Conservation (phyloP, 257 asterid genomes). For the Ophiorrhiza pumila region DNA sequence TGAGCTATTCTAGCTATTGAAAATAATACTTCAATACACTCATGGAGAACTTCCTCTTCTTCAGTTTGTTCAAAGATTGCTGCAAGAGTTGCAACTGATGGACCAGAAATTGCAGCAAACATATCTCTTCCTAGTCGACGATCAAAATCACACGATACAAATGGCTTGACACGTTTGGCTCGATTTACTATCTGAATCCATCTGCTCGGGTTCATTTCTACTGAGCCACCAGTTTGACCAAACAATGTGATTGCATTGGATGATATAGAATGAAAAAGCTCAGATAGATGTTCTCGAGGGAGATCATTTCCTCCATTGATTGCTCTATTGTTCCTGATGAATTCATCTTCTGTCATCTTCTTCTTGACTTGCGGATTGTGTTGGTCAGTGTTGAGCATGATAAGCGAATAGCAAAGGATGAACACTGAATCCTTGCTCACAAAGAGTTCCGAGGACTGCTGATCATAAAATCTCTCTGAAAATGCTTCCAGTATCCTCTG, state of each 20-base stretch:
- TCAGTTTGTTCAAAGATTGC: conserved; percentile 81
- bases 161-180: conserved; percentile 58
- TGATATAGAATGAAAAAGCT: conserved; percentile 75
- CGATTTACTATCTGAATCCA: conserved; percentile 85
- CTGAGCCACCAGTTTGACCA: conserved; percentile 30
- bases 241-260: conserved; percentile 47
- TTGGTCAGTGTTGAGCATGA: conserved; percentile 93
- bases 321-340: conserved; percentile 67
- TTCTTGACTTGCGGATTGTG: conserved; percentile 96
- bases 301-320: conserved; percentile 86
- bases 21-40: conserved; percentile 73
- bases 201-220: conserved; percentile 73
- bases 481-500: conserved; percentile 86
- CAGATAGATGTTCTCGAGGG: conserved; percentile 81
- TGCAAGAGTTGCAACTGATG: conserved; percentile 78
- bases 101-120: conserved; percentile 87
- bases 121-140: conserved; percentile 79
- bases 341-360: conserved; percentile 95
- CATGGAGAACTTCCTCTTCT: conserved; percentile 79
- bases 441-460: conserved; percentile 75
- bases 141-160: conserved; percentile 53
- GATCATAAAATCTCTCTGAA: conserved; percentile 87
- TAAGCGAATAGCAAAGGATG: conserved; percentile 78
- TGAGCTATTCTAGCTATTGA: conserved; percentile 81
- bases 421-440: conserved; percentile 72